Percentiles rank a stretch among this genome's conserved stretches.
These are phyloP conservation scores for Ustilago hordei DNA, from an alignment of 1,284 basidiomycete species.

Conservation along the genomic window DNA sequence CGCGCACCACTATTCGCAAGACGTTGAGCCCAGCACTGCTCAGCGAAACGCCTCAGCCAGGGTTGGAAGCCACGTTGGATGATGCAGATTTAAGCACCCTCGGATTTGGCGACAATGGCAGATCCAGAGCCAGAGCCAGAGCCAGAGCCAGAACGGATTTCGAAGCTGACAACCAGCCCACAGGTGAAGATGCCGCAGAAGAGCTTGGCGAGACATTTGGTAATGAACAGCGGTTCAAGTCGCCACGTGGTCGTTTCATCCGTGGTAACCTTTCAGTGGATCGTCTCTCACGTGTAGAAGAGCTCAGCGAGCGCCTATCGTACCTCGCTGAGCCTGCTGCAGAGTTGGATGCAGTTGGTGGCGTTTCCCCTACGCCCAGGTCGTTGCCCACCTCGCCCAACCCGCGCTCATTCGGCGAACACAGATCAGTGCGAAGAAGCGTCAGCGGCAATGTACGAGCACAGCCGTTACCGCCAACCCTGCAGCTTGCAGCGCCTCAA, in stretches of 20 bases:
- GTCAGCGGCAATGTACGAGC: conserved; percentile 19
- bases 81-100: background rate
- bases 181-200: conserved; percentile 14
- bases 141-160: background rate
- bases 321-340: conserved; percentile 12
- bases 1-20: conserved; percentile 42
- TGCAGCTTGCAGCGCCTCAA: conserved; percentile 14
- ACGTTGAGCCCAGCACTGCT: conserved; percentile 46
- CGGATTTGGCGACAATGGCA: background rate
- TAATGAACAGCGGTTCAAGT: conserved; percentile 25
- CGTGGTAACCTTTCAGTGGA: conserved; percentile 18
- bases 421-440: conserved; percentile 28
- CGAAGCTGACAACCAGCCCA: background rate
- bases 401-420: conserved; percentile 42
- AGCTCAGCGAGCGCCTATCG: conserved; percentile 35
- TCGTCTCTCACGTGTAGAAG: conserved; percentile 44
- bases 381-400: conserved; percentile 26
- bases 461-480: conserved; percentile 13
- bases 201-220: conserved; percentile 2
- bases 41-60: conserved; percentile 21
- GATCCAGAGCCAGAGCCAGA: background rate
- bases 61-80: conserved; percentile 12
- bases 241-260: conserved; percentile 38
- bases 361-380: background rate
- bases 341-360: conserved; percentile 8